Base-by-base conservation (phyloP, 2,329 filamentous ascomycete species). In the Arthrobotrys sphaeroides region DNA sequence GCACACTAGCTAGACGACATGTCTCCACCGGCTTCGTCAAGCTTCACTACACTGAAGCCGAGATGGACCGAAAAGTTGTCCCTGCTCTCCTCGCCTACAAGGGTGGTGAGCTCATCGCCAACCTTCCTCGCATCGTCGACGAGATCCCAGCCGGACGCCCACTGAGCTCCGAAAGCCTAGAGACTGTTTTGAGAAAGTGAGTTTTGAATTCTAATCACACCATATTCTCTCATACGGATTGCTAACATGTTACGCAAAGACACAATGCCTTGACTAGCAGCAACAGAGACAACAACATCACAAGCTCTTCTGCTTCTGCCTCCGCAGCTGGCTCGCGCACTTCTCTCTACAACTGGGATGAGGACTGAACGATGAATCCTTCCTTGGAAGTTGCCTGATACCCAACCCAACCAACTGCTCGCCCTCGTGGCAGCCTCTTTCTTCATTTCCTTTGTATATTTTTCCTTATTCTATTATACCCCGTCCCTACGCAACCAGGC, bases 21-120 rank as follows among this genome's bases (percentile, higher is more conserved):
- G 86, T 88, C 20, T 87, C 89, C 7, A 88, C 91, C 33, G 92
- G 92, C 81, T 98, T 99, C 81, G 88, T 98, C 84, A 96, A 94
- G 84, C 88, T 98, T 53, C 90, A 96, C 83, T 92, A 93, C 81
- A 90, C 91, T 77, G 94, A 97, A 72, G 96, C 97, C 38, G 94
- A 98, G 82, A 97, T 98, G 85, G 93, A 97, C 82, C 89, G 91
- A 72, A 91, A 93, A 31, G 90, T 90, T 49, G 91, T 97, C 1
- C 95, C 95, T 0, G 93, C 95, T 2, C 85, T 98, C 38, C 85
- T 98, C 55, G 94, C 92, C 9, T 99, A 99, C 84, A 90, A 90
- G 72, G 92, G 90, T 80, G 94, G 93, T 62, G 94, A 98, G 78
- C 89, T 97, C 78, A 93, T 98, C 79, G 92, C 92, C 78, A 96